Base-by-base conservation (phyloP, 345 rosid genomes). In the Microthlaspi erraticum region DNA sequence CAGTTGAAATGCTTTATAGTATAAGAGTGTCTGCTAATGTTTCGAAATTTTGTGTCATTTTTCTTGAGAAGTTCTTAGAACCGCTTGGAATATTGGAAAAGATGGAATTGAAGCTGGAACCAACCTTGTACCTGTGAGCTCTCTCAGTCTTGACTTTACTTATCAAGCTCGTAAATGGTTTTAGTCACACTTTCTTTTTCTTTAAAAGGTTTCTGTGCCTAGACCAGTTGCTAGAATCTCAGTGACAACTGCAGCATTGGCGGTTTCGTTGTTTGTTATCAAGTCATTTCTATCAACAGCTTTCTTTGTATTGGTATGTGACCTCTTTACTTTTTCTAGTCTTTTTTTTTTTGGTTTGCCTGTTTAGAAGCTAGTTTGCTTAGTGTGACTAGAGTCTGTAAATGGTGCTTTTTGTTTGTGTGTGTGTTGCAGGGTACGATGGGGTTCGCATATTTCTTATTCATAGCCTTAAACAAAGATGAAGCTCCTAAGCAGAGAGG, bases 81-180 rank as follows among this genome's bases (percentile, higher is more conserved):
- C 83, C 0, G 92, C 70, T 1, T 94, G 91, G 96, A 89, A 78
- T 50, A 85, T 91, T 39, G 99, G 92, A 57, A 88, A 78, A 72
- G 93, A 94, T 79, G 96, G 92, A 66, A 73, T 94, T 37, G 95
- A 91, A 46, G 93, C 92, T 9, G 96, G 92, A 71, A 85, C 93
- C 34, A 81, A 71, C 39, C 78, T 94, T 49, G 94, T 94, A 79
- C 99, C 96, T 19, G 99, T 93, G 75, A 87, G 97, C 64, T 74
- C 19, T 66, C 69, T 71, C 36, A 52, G 14, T 69, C 57, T 50
- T 71, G 13, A 41, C 51, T 51, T 59, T 13, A 34, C 48, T 1
- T 4, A 43, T 20, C 16, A 34, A 44, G 33, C 54, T 20, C 72
- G 6, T 44, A 5, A 13, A 32, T 34, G 3, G 17, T 14, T 46